phyloP scores from a whole-genome alignment of 2,329 filamentous ascomycete genomes.

The Sporothrix pseudoabietina region DNA sequence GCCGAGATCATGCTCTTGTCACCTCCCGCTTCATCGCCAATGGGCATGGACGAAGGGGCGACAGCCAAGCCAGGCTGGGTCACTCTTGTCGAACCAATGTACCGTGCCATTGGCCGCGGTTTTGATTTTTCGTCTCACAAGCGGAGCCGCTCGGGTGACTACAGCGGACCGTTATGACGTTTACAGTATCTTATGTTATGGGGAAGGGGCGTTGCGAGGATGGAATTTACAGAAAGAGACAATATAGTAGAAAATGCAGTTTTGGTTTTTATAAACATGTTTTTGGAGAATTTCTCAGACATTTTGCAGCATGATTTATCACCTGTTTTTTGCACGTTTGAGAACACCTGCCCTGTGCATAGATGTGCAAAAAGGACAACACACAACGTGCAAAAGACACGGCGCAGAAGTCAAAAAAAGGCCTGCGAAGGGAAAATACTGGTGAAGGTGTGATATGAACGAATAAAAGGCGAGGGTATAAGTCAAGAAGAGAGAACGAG shows the following conservation, averaged over 20 bases:
- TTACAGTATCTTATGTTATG: background rate
- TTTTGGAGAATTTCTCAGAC: background rate
- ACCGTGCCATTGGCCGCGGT: background rate
- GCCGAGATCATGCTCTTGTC: background rate
- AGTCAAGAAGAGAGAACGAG: background rate
- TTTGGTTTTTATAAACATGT: background rate
- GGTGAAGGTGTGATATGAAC: background rate
- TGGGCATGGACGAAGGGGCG: background rate
- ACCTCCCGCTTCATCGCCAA: background rate
- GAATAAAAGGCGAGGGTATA: background rate
- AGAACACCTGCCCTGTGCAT: background rate
- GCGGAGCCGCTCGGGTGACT: background rate
- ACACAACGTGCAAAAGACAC: background rate
- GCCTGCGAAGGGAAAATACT: background rate
- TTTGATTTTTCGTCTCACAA: constrained; percentile 21
- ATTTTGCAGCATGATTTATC: background rate
- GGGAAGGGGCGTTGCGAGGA: background rate
- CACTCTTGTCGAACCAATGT: background rate
- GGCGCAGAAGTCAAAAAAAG: background rate
- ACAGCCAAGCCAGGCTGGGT: background rate
- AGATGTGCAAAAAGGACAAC: background rate
- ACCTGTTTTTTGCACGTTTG: background rate
- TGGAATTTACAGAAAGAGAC: background rate
- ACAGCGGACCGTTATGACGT: background rate
- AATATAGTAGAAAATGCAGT: background rate